Evolutionary conservation across 495 filamentous ascomycete species (phyloP), one percentile per base, ranked within the genome.

Genomic region (Penicillium bovifimosum): DNA sequence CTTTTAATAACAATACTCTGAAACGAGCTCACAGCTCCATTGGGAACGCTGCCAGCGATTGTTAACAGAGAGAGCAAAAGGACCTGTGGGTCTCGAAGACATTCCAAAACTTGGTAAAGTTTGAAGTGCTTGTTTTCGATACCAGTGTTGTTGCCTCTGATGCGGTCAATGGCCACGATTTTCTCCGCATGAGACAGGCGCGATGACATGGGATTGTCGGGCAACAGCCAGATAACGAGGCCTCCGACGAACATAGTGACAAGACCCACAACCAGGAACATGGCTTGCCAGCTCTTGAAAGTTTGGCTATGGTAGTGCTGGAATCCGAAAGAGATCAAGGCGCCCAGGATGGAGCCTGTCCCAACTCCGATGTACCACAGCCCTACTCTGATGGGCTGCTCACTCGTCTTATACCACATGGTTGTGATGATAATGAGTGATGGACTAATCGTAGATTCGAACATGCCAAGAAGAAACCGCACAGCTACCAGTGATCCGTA

Each of bases 361-460:
- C 83, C 85, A 26, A 82, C 76, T 6, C 80, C 83, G n/a, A 76
- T 69, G 57, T 85, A 87, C 84, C 84, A 87, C 7, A 80, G 74
- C 2, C 76, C 78, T 20, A 86, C 82, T 10, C 84, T 69, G 9
- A 75, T 63, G 0, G 82, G 78, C 65, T 85, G 81, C 63, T 86
- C 83, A 20, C 71, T 41, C 3, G 13, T 41, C 46, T 59, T 66
- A 34, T 66, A 66, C 65, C 63, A 68, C 63, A 68, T 68, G 0
- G 62, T 63, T 3, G 65, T 68, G 28, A 66, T 68, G 3, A 68
- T n/a, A n/a, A n/a, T n/a, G n/a, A n/a, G n/a, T n/a, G n/a, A n/a
- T n/a, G n/a, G n/a, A n/a, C n/a, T n/a, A n/a, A n/a, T n/a, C n/a
- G n/a, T n/a, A n/a, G n/a, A n/a, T n/a, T n/a, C n/a, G n/a, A n/a